Base-by-base conservation (phyloP, 1,284 basidiomycete species). In the Pyrrhoderma lamaoense region DNA sequence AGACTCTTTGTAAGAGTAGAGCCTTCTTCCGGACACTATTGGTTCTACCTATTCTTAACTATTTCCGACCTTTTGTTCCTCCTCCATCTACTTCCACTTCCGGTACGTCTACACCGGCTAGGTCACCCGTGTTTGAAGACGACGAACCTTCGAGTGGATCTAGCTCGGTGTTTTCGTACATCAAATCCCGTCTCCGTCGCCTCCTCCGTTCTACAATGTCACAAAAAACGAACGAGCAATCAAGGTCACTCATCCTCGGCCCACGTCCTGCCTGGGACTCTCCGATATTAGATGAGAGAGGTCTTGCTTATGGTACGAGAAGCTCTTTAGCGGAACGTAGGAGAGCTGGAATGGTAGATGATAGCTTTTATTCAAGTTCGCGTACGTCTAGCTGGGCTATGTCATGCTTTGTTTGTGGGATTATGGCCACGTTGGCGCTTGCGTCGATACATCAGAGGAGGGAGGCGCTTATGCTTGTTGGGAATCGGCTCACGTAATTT, bases 371-470 rank as follows among this genome's bases (percentile, higher is more conserved):
- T 31, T 5, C 7, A 31, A 31, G 27, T 31, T 31, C 21, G n/a
- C n/a, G n/a, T n/a, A 25, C 45, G 14, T 47, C 49, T 43, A 44
- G 46, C 39, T 55, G 54, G 54, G 46, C 51, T 7, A 27, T 52
- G 46, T 55, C 54, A 25, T 52, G 50, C 37, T 49, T 55, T 23
- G 46, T 55, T 9, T 48, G 46, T 19, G 54, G 54, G n/a, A 47
- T 52, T 2, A 42, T 52, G 35, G 53, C 42, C 8, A 38, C 47
- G 45, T 38, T 52, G 14, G 19, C 23, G n/a, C 38, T 52, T 16
- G 42, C 51, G n/a, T 47, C 54, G 14, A 35, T 44, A n/a, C 54
- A 52, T 40, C 38, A 42, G 34, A 27, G 37, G 14, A 40, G 45
- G 22, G 39, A 40, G 9, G 34, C 34, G 21, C 13, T 39, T 39